Percentiles rank a stretch among this genome's conserved stretches.
Evolutionary conservation across 2,329 filamentous ascomycete species (phyloP).

Genomic region (Scytalidium lignicola): DNA sequence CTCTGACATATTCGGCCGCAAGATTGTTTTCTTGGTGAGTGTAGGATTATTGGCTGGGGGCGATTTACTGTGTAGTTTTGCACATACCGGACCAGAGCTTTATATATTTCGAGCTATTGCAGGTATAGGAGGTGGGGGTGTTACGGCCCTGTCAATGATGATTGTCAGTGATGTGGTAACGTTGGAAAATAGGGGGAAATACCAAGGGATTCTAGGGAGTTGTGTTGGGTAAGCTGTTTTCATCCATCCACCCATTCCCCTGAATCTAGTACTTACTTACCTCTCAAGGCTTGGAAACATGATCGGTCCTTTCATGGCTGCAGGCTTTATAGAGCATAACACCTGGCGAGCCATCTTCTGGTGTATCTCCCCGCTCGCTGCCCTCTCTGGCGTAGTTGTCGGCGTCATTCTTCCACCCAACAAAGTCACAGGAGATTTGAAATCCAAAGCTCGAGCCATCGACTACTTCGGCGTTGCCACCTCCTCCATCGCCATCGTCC

Average conservation of each 20-base stretch:
- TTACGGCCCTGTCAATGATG: slow-evolving; percentile 55
- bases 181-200: slow-evolving; percentile 53
- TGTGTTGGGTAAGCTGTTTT: too few relatives aligned
- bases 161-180: slow-evolving; percentile 57
- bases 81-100: slow-evolving; percentile 49
- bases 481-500: slow-evolving; percentile 50
- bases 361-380: slow-evolving; percentile 46
- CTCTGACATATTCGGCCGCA: slow-evolving; percentile 57
- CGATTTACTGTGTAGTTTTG: slow-evolving; percentile 55
- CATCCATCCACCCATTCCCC: too few relatives aligned
- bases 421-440: slow-evolving; percentile 41
- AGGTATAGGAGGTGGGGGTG: slow-evolving; percentile 58
- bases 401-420: slow-evolving; percentile 47
- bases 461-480: slow-evolving; percentile 54
- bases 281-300: slow-evolving; percentile 39
- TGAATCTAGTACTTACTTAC: too few relatives aligned
- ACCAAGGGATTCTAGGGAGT: too few relatives aligned
- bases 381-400: slow-evolving; percentile 38
- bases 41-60: slow-evolving; percentile 48
- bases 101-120: slow-evolving; percentile 57
- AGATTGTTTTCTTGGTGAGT: slow-evolving; percentile 50
- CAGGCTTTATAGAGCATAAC: slow-evolving; percentile 30
- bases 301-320: slow-evolving; percentile 39
- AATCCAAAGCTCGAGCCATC: slow-evolving; percentile 47
- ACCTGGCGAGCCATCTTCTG: slow-evolving; percentile 42